Percentiles rank a stretch among this genome's conserved stretches.
Evolutionary conservation across 78 protist genomes (phyloP).

Genomic region (Blattamonas nauphoetae): DNA sequence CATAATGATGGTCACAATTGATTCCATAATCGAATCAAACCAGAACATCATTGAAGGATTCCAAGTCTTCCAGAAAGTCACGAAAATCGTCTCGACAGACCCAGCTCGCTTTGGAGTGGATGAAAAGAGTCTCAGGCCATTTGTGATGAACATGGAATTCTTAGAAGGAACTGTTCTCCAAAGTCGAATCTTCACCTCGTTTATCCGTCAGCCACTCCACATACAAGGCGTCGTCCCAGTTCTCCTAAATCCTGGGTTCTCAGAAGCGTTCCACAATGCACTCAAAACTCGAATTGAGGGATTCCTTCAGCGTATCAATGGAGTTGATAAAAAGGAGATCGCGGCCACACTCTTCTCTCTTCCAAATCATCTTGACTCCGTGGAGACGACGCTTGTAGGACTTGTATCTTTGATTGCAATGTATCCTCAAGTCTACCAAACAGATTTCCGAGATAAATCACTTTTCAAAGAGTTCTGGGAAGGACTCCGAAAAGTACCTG

Average conservation of each 20-base stretch:
- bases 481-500: not conserved
- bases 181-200: not conserved
- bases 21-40: not conserved
- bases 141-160: not conserved
- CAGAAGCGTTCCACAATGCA: not conserved
- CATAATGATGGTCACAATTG: not conserved
- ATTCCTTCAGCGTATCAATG: not conserved
- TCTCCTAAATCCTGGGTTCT: not conserved
- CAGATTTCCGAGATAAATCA: not conserved
- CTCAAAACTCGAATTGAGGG: not conserved
- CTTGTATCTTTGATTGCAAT: not conserved
- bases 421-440: not conserved
- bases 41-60: not conserved
- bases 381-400: not conserved
- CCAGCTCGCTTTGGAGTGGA: not conserved
- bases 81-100: not conserved
- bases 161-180: not conserved
- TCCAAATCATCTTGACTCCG: not conserved
- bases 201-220: not conserved
- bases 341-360: not conserved
- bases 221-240: not conserved
- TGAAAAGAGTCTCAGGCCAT: not conserved
- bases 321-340: not conserved
- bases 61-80: not conserved
- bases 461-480: not conserved